phyloP scores from a whole-genome alignment of 179 eudicot genomes.

The Beta corolliflora region DNA sequence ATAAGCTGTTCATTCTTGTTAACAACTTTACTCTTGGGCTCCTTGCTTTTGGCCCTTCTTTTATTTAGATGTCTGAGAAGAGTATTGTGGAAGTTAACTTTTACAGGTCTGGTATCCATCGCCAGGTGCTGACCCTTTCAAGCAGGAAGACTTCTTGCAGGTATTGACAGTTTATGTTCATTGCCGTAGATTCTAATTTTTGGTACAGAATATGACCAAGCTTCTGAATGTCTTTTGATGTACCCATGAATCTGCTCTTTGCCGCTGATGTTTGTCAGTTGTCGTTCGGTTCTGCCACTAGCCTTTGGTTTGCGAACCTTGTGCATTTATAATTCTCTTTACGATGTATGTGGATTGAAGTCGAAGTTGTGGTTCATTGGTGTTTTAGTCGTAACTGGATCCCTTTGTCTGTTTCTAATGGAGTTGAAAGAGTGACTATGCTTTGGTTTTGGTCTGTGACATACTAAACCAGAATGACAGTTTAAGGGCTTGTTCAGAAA shows the following conservation, averaged over 20 bases:
- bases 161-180: constrained; percentile 38
- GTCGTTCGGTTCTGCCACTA: too few relatives aligned
- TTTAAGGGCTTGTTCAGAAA: too few relatives aligned
- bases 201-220: neutral
- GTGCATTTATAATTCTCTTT: too few relatives aligned
- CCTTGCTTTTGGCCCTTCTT: neutral
- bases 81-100: constrained; percentile 38
- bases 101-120: constrained; percentile 99
- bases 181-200: neutral
- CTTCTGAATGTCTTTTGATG: neutral
- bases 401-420: too few relatives aligned
- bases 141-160: constrained; percentile 99
- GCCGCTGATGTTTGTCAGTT: neutral
- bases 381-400: too few relatives aligned
- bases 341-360: too few relatives aligned
- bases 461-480: too few relatives aligned
- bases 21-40: neutral
- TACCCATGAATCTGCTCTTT: neutral
- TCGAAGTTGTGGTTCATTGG: too few relatives aligned
- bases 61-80: constrained; percentile 38
- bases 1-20: neutral
- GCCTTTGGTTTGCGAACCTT: too few relatives aligned
- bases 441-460: too few relatives aligned
- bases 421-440: too few relatives aligned
- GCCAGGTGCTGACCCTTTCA: constrained; percentile 80